Evolutionary conservation across 495 filamentous ascomycete genomes (phyloP), one percentile per base, ranked within the genome.

Genomic region (Parathielavia hyrcaniae): DNA sequence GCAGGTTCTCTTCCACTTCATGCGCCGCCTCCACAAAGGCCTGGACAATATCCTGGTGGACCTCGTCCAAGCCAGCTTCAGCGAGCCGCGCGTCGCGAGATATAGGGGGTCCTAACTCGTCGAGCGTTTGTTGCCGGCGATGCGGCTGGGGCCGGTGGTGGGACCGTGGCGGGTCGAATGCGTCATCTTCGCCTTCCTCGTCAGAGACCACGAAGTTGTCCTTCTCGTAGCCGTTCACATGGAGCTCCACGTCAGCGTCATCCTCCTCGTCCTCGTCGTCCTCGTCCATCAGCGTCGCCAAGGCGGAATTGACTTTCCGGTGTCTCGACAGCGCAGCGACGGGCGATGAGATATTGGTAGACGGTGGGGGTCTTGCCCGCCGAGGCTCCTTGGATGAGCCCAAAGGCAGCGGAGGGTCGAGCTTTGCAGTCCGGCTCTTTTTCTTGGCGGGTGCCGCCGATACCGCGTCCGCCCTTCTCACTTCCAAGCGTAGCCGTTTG

Each of bases 311-410:
- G 39, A 75, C 76, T 67, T 85, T 77, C 17, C 62, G 63, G 49
- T 67, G 74, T 40, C 64, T 69, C 8, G 69, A 53, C 32, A 64
- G 60, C 23, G 67, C 63, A 39, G 62, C 78, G 4, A 90, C 69
- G 7, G 93, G 92, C 12, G 93, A 96, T 4, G 93, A 91, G 11
- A 96, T 80, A 54, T 90, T 87, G 0, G 92, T 96, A 6, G 92
- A 95, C 51, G 86, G 85, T 64, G 69, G 69, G 36, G 57, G 51
- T 36, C 50, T 40, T 77, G 68, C 10, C 14, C 10, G 23, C 51
- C 52, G 52, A 14, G 34, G 1, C 26, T 30, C 34, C 34, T 32
- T 45, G 7, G 34, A 20, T 14, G 53, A 1, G 0, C 4, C n/a
- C 39, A 38, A 38, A 32, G 60, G 57, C 30, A 30, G 8, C 12